Evolutionary conservation across 305 asterid genomes (phyloP).

Genomic region (Fraxinus platypoda): DNA sequence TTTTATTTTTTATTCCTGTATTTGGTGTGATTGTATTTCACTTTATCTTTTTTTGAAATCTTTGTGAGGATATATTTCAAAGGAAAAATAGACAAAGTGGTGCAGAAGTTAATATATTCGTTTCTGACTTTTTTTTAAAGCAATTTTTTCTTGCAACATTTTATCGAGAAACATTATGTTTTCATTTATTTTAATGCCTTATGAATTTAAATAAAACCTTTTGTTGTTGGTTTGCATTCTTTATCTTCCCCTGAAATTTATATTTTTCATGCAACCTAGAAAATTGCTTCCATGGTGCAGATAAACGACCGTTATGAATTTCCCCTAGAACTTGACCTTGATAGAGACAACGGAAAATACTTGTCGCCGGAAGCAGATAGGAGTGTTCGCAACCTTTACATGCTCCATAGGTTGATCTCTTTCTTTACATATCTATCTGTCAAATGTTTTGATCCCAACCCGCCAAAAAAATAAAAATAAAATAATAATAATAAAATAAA

Average conservation of each 20-base stretch:
- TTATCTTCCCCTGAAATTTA: not conserved
- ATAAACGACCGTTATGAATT: conserved; percentile 45
- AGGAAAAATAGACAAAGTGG: not conserved
- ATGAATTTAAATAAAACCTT: not conserved
- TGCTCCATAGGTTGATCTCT: conserved; percentile 36
- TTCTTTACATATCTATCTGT: not conserved
- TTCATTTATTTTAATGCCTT: not conserved
- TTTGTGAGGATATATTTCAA: not conserved
- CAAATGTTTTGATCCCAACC: not conserved
- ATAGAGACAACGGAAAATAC: conserved; percentile 43
- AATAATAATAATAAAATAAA: not conserved
- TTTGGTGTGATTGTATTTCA: not conserved
- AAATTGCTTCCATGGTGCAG: conserved; percentile 24
- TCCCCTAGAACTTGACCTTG: conserved; percentile 42
- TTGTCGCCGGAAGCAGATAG: conserved; percentile 45
- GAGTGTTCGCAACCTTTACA: conserved; percentile 39
- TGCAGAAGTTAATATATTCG: not conserved
- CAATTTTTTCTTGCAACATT: not conserved
- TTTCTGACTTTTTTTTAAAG: not conserved
- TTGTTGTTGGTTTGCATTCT: not conserved
- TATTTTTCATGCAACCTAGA: not conserved
- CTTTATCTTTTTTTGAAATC: not conserved
- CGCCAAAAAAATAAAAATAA: no score
- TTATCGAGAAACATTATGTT: not conserved
- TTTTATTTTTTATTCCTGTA: not conserved